These are phyloP conservation scores for Chenopodium suecicum DNA, from an alignment of 148 eudicot genomes.

Conservation along the genomic window DNA sequence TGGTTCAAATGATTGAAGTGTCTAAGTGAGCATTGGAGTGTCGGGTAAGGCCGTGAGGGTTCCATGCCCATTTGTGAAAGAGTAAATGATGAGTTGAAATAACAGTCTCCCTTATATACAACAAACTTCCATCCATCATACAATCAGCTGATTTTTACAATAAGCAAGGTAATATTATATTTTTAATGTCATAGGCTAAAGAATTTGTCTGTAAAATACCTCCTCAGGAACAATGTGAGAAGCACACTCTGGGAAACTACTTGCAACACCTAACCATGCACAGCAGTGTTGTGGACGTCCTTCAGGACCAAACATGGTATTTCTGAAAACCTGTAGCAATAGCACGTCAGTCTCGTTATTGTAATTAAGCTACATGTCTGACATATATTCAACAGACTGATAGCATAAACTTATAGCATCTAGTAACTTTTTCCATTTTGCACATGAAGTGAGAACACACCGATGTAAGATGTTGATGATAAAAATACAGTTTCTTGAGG, in stretches of 20 bases:
- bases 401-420: background rate
- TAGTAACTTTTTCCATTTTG: slow-evolving; percentile 3
- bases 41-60: no score
- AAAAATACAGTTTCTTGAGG: slow-evolving; percentile 91
- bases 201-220: slow-evolving; percentile 44
- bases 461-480: slow-evolving; percentile 96
- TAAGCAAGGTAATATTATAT: background rate
- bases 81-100: no score
- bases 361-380: background rate
- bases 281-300: slow-evolving; percentile 99
- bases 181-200: slow-evolving; percentile 2
- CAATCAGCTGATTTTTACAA: background rate
- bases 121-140: background rate
- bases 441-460: slow-evolving; percentile 46
- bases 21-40: no score
- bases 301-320: slow-evolving; percentile 99
- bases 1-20: no score
- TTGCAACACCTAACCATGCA: slow-evolving; percentile 99
- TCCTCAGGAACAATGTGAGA: slow-evolving; percentile 95
- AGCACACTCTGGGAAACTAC: slow-evolving; percentile 98
- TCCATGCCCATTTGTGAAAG: no score
- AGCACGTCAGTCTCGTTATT: slow-evolving; percentile 14
- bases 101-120: background rate
- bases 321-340: slow-evolving; percentile 80
- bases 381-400: background rate